Conservation (phyloP, 2,329 filamentous ascomycete species). For the Claviceps sp. region DNA sequence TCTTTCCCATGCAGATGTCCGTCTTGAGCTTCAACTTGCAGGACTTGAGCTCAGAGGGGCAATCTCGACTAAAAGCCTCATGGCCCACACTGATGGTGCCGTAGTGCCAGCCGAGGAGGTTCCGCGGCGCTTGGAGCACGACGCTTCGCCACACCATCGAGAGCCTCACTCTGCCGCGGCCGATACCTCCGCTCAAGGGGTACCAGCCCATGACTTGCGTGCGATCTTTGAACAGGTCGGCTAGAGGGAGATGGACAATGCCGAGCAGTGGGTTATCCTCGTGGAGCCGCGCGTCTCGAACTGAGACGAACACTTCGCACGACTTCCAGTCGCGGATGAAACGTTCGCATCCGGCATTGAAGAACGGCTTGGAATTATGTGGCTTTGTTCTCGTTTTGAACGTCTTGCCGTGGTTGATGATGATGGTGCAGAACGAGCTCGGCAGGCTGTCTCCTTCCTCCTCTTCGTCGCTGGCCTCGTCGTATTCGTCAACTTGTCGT, state of each 20-base stretch:
- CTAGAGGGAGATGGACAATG: constrained; percentile 53
- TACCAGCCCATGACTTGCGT: constrained; percentile 54
- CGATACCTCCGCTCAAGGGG: constrained; percentile 58
- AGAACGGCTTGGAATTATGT: constrained; percentile 66
- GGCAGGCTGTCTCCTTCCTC: constrained; percentile 53
- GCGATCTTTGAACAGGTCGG: constrained; percentile 45
- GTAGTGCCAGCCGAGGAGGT: constrained; percentile 55
- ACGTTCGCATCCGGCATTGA: constrained; percentile 62
- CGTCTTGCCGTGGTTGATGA: constrained; percentile 56
- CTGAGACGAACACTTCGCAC: constrained; percentile 53
- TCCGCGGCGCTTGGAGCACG: constrained; percentile 43
- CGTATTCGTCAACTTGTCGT: constrained; percentile 30
- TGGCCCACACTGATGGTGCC: constrained; percentile 55
- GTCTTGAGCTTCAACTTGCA: constrained; percentile 47
- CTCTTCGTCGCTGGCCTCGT: constrained; percentile 38
- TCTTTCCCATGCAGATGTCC: constrained; percentile 42
- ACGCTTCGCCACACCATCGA: constrained; percentile 63
- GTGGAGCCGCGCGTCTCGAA: constrained; percentile 53
- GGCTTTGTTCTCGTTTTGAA: constrained; percentile 65
- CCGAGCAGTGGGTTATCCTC: constrained; percentile 59
- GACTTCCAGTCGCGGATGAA: constrained; percentile 56
- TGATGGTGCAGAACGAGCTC: constrained; percentile 58
- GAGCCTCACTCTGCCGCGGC: constrained; percentile 53
- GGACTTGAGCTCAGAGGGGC: constrained; percentile 33
- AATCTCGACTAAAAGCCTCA: constrained; percentile 26